These are phyloP conservation scores for Cercophora sp. DNA, from an alignment of 495 filamentous ascomycete genomes.

Conservation along the genomic window DNA sequence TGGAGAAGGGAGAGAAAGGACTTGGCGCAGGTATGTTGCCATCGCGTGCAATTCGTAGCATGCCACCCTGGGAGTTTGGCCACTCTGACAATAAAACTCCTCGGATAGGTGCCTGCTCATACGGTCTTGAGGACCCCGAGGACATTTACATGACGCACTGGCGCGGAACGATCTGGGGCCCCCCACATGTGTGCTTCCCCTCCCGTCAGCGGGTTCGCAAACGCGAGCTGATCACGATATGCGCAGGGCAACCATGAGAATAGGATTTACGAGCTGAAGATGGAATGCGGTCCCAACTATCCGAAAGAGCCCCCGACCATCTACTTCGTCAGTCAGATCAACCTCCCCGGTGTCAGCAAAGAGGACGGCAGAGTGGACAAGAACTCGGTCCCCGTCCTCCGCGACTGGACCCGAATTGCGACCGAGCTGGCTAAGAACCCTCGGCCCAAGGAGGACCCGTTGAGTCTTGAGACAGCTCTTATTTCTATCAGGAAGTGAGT, in stretches of 20 bases:
- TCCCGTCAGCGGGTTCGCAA: not conserved
- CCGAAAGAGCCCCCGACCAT: constrained; percentile 84
- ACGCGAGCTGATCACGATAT: constrained; percentile 11
- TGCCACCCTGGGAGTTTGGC: not conserved
- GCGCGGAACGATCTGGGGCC: constrained; percentile 95
- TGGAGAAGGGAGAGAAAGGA: constrained; percentile 98
- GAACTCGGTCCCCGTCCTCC: constrained; percentile 73
- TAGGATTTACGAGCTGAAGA: constrained; percentile 95
- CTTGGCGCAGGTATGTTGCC: constrained; percentile 74
- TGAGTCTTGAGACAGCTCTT: constrained; percentile 54
- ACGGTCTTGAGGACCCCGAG: constrained; percentile 90
- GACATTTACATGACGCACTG: constrained; percentile 97
- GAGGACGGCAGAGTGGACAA: constrained; percentile 81
- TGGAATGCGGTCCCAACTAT: constrained; percentile 89
- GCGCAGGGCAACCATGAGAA: constrained; percentile 90
- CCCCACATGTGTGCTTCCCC: constrained; percentile 69
- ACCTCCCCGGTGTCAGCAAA: constrained; percentile 86
- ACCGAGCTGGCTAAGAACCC: constrained; percentile 63
- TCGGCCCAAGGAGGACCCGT: constrained; percentile 32
- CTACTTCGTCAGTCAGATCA: constrained; percentile 88
- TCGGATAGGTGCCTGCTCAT: constrained; percentile 83
- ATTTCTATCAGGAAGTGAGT: constrained; percentile 28
- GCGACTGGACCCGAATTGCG: constrained; percentile 83
- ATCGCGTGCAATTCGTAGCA: not conserved
- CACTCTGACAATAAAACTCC: not conserved